Base-by-base conservation (phyloP, 768 basidiomycete genomes). In the Phylloporus arenicola region DNA sequence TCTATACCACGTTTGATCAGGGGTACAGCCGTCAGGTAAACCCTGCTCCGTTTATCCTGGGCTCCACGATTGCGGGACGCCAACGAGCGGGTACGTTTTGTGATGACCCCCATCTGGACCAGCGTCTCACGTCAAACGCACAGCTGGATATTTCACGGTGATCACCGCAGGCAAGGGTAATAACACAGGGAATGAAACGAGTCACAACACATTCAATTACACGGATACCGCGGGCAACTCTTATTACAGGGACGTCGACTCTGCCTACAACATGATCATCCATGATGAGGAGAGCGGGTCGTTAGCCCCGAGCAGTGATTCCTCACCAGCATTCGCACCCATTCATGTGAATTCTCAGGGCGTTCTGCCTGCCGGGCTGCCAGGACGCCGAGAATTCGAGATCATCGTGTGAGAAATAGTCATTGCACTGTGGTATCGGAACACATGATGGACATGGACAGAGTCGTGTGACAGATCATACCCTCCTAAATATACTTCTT, bases 121-220 rank as follows among this genome's bases (percentile, higher is more conserved):
- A 29, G 29, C 8, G 25, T 31, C 34, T 64, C n/a, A 56, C 13
- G 6, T 24, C 6, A 22, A 4, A 17, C 22, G 10, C 14, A 6
- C 49, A 80, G 82, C 66, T 43, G 83, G 79, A 17, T 79, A 76
- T 65, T 79, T 81, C 65, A 64, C 68, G 12, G 57, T 70, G 1
- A 63, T 69, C 1, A 61, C 72, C 29, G 65, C 68, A 1, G 79
- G 80, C 12, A 82, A 80, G 60, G 65, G 65, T 17, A 31, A 29
- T 8, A 22, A 16, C n/a, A n/a, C 14, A 7, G 86, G 82, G 1
- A 86, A 86, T 48, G 86, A 86, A 25, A 85, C 83, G 6, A 86
- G 72, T 66, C 79, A 76, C 67, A 88, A 88, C 62, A 76, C 74
- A 1, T 82, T 89, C 66, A 65, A 63, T 30, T 91, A 88, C 60